Percentiles rank a stretch among this genome's conserved stretches.
Conservation (phyloP, 2,329 filamentous ascomycete genomes). For the Sporothrix brunneoviolacea region DNA sequence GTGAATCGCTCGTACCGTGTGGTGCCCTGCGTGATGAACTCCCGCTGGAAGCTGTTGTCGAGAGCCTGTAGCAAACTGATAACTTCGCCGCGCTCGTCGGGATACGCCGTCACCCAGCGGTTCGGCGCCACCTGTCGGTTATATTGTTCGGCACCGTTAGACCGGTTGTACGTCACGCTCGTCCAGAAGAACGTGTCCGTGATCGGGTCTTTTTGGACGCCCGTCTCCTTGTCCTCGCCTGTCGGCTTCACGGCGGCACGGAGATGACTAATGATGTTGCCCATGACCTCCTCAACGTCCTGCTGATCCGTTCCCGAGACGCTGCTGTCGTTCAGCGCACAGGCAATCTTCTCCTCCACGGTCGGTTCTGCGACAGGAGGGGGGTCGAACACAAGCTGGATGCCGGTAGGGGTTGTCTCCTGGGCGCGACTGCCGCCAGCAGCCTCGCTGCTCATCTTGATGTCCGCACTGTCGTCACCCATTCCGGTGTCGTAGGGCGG, state of each 20-base stretch:
- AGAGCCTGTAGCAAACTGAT: conserved; percentile 76
- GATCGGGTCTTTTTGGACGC: conserved; percentile 74
- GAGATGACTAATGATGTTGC: conserved; percentile 84
- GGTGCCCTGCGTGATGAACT: conserved; percentile 62
- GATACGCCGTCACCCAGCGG: conserved; percentile 55
- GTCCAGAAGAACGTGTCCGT: conserved; percentile 63
- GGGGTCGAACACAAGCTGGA: conserved; percentile 15
- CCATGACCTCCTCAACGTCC: conserved; percentile 93
- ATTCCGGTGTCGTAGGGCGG: neutral
- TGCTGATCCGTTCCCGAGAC: conserved; percentile 64
- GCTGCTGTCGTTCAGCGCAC: conserved; percentile 39
- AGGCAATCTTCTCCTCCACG: conserved; percentile 38
- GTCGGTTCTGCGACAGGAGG: conserved; percentile 30
- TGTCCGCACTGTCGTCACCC: conserved; percentile 1
- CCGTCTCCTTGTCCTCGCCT: conserved; percentile 52
- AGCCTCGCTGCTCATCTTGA: conserved; percentile 14
- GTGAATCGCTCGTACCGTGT: conserved; percentile 55
- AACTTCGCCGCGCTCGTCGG: conserved; percentile 36
- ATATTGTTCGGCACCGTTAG: conserved; percentile 38
- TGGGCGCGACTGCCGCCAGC: neutral
- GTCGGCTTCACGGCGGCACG: conserved; percentile 76
- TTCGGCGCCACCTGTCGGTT: conserved; percentile 48
- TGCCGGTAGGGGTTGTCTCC: neutral
- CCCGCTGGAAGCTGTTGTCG: conserved; percentile 76
- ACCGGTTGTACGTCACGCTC: conserved; percentile 53